Percentiles rank a stretch among this genome's conserved stretches.
Evolutionary conservation across 2,329 filamentous ascomycete genomes (phyloP).

Genomic region (Ceratocystis lukuohia): DNA sequence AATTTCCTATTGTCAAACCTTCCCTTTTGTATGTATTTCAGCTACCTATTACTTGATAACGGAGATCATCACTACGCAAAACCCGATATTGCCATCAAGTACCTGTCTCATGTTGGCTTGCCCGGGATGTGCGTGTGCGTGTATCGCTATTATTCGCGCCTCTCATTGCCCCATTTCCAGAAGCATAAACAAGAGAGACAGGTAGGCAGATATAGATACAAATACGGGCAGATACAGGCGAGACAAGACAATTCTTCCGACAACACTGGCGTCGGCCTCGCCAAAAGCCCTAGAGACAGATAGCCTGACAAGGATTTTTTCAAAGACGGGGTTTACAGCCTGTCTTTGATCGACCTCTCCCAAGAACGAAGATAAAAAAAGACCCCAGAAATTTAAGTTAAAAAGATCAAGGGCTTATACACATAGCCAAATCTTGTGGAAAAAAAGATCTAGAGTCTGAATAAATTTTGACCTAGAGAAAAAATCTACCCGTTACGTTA

Average conservation of each 20-base stretch:
- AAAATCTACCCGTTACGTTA: constrained; percentile 19
- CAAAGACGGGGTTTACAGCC: no score
- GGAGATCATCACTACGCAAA: not conserved
- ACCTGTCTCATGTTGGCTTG: not conserved
- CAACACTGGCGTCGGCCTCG: no score
- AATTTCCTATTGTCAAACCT: not conserved
- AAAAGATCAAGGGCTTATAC: constrained; percentile 9
- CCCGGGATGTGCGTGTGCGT: not conserved
- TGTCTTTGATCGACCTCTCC: not conserved
- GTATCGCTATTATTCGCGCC: not conserved
- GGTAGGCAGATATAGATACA: not conserved
- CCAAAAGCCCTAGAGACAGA: no score
- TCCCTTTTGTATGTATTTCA: not conserved
- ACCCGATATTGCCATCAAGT: not conserved
- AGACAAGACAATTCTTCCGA: no score
- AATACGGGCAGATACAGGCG: no score
- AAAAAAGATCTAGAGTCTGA: constrained; percentile 17
- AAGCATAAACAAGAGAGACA: not conserved
- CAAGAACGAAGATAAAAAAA: not conserved
- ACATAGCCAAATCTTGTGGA: constrained; percentile 7
- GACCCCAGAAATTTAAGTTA: not conserved
- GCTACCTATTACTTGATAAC: not conserved
- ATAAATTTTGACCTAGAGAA: constrained; percentile 19
- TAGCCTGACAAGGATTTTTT: no score
- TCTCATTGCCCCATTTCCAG: not conserved